A percentile compares a stretch with the other conserved stretches of the same genome.
phyloP scores from a whole-genome alignment of 768 basidiomycete genomes.

The Mycena haematopus region DNA sequence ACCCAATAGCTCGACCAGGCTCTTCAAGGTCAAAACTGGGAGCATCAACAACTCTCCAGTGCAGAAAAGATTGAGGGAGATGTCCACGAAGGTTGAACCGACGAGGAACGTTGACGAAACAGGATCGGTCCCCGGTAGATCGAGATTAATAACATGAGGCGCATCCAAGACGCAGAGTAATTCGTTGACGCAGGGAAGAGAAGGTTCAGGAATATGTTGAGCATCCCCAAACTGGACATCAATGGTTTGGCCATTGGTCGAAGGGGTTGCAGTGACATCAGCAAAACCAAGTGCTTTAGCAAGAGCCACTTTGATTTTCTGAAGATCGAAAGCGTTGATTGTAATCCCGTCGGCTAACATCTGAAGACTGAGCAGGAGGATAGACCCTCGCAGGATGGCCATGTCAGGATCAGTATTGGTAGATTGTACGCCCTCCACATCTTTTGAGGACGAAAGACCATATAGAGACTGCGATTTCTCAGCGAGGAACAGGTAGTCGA shows the following conservation, averaged over 20 bases:
- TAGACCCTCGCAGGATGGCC: conserved; percentile 55
- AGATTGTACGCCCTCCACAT: conserved; percentile 25
- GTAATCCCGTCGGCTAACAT: conserved; percentile 71
- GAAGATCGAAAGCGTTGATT: conserved; percentile 56
- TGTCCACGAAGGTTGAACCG: conserved; percentile 70
- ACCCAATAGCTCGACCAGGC: conserved; percentile 65
- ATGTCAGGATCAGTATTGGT: conserved; percentile 53
- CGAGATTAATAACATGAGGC: conserved; percentile 52
- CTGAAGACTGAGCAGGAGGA: conserved; percentile 63
- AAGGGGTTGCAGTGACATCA: conserved; percentile 53
- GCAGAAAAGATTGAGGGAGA: conserved; percentile 57
- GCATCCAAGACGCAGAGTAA: conserved; percentile 68
- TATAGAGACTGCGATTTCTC: conserved; percentile 48
- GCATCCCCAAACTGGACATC: conserved; percentile 61
- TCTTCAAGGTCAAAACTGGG: conserved; percentile 64
- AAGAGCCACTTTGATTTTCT: conserved; percentile 67
- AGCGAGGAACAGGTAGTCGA: background rate
- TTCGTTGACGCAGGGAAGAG: conserved; percentile 64
- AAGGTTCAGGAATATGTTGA: conserved; percentile 45
- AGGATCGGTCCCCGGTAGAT: conserved; percentile 51
- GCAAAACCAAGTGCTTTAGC: conserved; percentile 60
- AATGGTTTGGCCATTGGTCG: conserved; percentile 54
- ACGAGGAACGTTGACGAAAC: conserved; percentile 53
- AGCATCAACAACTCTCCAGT: conserved; percentile 52
- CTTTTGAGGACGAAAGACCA: conserved; percentile 43